Evolutionary conservation across 805 yeast species (phyloP).

Genomic region (Lachancea mirantina): DNA sequence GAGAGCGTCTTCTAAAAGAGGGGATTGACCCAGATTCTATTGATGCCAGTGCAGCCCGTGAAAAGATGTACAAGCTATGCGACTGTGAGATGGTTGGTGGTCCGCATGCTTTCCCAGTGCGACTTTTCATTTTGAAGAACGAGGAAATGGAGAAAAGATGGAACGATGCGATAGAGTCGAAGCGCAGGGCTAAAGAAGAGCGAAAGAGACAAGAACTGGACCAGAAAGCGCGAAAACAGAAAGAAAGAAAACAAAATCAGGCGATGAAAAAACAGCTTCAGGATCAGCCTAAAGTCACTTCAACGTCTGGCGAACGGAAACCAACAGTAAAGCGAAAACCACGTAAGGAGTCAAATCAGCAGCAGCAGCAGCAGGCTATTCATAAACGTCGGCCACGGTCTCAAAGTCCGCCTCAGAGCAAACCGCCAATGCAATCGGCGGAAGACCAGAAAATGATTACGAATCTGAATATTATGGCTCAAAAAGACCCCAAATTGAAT

Average conservation of each 20-base stretch:
- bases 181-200: slow-evolving; percentile 32
- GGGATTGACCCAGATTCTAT: slow-evolving; percentile 12
- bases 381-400: slow-evolving; percentile 64
- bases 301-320: not conserved
- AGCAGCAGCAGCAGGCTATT: slow-evolving; percentile 1
- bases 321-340: slow-evolving; percentile 15
- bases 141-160: slow-evolving; percentile 53
- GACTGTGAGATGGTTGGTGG: slow-evolving; percentile 71
- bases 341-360: slow-evolving; percentile 9
- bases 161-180: slow-evolving; percentile 34
- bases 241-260: slow-evolving; percentile 23
- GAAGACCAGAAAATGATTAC: slow-evolving; percentile 72
- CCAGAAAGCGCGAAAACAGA: slow-evolving; percentile 21
- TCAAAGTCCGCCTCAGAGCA: slow-evolving; percentile 60
- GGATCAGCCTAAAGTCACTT: slow-evolving; percentile 2
- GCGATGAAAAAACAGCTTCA: slow-evolving; percentile 16
- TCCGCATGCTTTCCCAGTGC: slow-evolving; percentile 72
- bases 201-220: slow-evolving; percentile 32
- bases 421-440: slow-evolving; percentile 69
- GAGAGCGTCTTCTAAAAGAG: slow-evolving; percentile 8
- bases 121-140: slow-evolving; percentile 80
- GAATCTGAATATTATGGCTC: slow-evolving; percentile 76
- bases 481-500: slow-evolving; percentile 58
- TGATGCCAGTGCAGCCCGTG: slow-evolving; percentile 44
- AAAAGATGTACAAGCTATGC: slow-evolving; percentile 80